A percentile compares a stretch with the other conserved stretches of the same genome.
These are phyloP conservation scores for Phaeosphaeriaceae sp. DNA, from an alignment of 2,329 filamentous ascomycete genomes.

Conservation along the genomic window DNA sequence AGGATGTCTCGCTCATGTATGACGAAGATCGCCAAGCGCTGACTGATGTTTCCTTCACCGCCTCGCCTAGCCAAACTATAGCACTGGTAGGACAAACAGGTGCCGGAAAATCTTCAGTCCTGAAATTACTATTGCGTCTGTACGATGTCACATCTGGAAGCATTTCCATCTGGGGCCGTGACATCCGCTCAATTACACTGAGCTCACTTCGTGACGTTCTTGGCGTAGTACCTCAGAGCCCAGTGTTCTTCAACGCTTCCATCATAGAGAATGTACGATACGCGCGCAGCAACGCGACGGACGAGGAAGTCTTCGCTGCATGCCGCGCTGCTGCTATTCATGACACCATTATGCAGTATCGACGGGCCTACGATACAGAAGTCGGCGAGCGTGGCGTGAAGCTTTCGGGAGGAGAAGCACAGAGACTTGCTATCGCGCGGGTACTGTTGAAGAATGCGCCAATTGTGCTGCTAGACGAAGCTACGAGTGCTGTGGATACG, in stretches of 20 bases:
- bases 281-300: conserved; percentile 62
- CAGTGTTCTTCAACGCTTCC: conserved; percentile 65
- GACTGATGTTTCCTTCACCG: conserved; percentile 54
- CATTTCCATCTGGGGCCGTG: conserved; percentile 62
- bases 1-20: conserved; percentile 26
- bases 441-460: conserved; percentile 78
- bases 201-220: conserved; percentile 61
- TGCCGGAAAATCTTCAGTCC: conserved; percentile 63
- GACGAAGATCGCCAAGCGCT: conserved; percentile 53
- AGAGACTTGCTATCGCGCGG: conserved; percentile 71
- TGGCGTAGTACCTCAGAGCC: conserved; percentile 68
- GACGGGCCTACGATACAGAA: conserved; percentile 33
- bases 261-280: conserved; percentile 69
- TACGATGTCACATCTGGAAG: conserved; percentile 60
- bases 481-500: conserved; percentile 57
- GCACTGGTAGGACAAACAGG: conserved; percentile 66
- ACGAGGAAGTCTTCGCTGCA: conserved; percentile 63
- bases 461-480: conserved; percentile 82
- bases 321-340: conserved; percentile 66
- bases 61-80: conserved; percentile 58
- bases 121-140: conserved; percentile 63
- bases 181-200: conserved; percentile 63
- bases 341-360: conserved; percentile 64
- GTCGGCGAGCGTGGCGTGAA: conserved; percentile 38
- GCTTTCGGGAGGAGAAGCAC: conserved; percentile 68